Conservation (phyloP, 1,284 basidiomycete genomes). For the Apiotrichum domesticum region DNA sequence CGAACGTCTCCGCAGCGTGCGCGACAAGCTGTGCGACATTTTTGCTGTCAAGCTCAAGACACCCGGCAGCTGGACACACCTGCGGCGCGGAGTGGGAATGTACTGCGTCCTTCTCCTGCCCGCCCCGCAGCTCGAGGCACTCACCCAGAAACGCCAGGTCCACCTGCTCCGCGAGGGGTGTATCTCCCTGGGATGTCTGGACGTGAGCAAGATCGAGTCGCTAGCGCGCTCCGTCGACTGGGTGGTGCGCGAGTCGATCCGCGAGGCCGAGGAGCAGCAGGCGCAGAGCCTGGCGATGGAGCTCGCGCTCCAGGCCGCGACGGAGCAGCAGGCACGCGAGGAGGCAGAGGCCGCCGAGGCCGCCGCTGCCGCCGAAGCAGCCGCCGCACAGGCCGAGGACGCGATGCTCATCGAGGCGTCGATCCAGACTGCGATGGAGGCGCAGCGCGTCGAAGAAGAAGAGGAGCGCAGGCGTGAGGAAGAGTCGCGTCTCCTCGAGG, state of each 20-base stretch:
- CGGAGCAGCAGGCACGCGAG: constrained; percentile 33
- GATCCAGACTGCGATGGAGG: constrained; percentile 40
- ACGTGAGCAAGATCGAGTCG: constrained; percentile 39
- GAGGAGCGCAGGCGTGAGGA: constrained; percentile 34
- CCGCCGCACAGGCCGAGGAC: constrained; percentile 34
- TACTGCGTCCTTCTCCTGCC: constrained; percentile 39
- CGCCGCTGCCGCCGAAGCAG: constrained; percentile 26
- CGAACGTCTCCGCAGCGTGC: constrained; percentile 81
- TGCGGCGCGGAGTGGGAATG: constrained; percentile 54
- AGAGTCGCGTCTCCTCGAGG: constrained; percentile 31
- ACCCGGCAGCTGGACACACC: constrained; percentile 87
- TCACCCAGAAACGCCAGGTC: constrained; percentile 38
- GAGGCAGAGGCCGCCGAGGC: constrained; percentile 33
- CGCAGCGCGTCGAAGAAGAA: constrained; percentile 32
- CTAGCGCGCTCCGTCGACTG: constrained; percentile 39
- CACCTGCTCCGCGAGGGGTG: constrained; percentile 42
- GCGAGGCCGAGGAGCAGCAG: constrained; percentile 36
- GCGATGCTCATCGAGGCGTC: constrained; percentile 37
- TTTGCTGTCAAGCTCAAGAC: constrained; percentile 75
- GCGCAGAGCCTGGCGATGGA: constrained; percentile 35
- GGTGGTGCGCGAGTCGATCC: constrained; percentile 38
- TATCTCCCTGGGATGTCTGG: constrained; percentile 43
- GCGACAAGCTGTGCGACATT: constrained; percentile 68
- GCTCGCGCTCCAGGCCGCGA: constrained; percentile 36
- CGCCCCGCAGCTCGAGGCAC: constrained; percentile 29